Percentiles rank a stretch among this genome's conserved stretches.
Conservation (phyloP, 176 grass and related monocot species). For the Eragrostis curvula region DNA sequence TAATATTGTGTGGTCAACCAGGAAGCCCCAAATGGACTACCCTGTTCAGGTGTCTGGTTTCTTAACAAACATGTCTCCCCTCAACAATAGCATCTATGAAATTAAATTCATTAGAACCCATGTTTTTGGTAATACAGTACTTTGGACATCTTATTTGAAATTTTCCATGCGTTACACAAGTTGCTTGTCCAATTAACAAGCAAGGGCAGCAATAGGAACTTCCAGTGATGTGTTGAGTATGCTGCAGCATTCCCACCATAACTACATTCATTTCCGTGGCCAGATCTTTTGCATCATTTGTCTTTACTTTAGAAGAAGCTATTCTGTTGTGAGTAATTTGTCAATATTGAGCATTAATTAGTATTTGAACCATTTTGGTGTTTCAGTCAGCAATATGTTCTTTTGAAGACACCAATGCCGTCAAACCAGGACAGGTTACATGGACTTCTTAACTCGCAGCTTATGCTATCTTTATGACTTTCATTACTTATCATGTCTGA, state of each 20-base stretch:
- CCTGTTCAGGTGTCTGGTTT: slow-evolving; percentile 58
- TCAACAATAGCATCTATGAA: background rate
- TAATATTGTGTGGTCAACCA: slow-evolving; percentile 66
- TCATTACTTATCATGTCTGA: background rate
- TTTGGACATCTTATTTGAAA: background rate
- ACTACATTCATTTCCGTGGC: background rate
- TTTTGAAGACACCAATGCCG: slow-evolving; percentile 47
- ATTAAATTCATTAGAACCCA: background rate
- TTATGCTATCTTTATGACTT: background rate
- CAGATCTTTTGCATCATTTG: background rate
- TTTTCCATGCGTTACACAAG: background rate
- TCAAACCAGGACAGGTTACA: slow-evolving; percentile 56
- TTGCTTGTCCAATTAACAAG: slow-evolving; percentile 1
- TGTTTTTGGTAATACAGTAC: background rate
- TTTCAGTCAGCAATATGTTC: slow-evolving; percentile 78
- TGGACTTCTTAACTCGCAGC: background rate
- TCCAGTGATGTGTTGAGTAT: background rate
- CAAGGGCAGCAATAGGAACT: background rate
- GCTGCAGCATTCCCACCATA: background rate
- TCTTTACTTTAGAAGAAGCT: slow-evolving; percentile 10
- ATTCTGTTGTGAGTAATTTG: background rate
- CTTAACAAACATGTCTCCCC: background rate
- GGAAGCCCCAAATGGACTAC: slow-evolving; percentile 72
- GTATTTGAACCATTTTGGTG: background rate
- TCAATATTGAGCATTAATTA: background rate